These are phyloP conservation scores for Ramaria rubella DNA, from an alignment of 768 basidiomycete species.

Conservation along the genomic window DNA sequence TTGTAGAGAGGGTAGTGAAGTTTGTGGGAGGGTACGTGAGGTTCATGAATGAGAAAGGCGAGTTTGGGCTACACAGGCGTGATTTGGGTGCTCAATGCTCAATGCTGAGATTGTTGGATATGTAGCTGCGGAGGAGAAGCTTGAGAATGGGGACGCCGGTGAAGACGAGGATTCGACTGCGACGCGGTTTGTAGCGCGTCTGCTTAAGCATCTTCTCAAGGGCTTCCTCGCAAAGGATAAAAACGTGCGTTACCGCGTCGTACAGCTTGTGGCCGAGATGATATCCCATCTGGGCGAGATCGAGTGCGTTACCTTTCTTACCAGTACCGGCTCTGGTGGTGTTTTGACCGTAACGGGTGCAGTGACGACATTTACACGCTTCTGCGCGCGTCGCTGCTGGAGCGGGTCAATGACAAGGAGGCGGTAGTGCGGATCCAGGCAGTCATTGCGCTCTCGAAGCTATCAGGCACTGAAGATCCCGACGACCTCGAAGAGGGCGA, in stretches of 20 bases:
- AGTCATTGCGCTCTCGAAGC: slow-evolving; percentile 68
- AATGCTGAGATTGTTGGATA: not conserved
- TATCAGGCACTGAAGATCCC: slow-evolving; percentile 64
- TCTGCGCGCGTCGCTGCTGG: slow-evolving; percentile 59
- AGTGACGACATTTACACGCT: slow-evolving; percentile 71
- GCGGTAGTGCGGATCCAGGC: slow-evolving; percentile 69
- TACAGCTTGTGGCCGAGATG: slow-evolving; percentile 74
- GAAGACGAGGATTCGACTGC: slow-evolving; percentile 58
- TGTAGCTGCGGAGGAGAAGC: slow-evolving; percentile 32
- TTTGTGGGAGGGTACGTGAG: slow-evolving; percentile 76
- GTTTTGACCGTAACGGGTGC: slow-evolving; percentile 3
- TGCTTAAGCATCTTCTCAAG: slow-evolving; percentile 65
- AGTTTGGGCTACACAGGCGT: slow-evolving; percentile 15
- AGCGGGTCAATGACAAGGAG: slow-evolving; percentile 77
- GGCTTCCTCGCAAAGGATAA: slow-evolving; percentile 88
- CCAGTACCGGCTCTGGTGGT: no score
- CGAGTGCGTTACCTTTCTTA: slow-evolving; percentile 51
- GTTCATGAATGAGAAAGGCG: slow-evolving; percentile 74
- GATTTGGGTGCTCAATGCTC: not conserved
- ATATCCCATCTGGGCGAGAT: slow-evolving; percentile 75
- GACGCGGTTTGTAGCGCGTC: slow-evolving; percentile 58
- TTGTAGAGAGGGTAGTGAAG: slow-evolving; percentile 74
- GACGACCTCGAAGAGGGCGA: slow-evolving; percentile 41
- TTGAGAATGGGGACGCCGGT: slow-evolving; percentile 32
- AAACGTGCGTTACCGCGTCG: slow-evolving; percentile 70